A percentile compares a stretch with the other conserved stretches of the same genome.
Evolutionary conservation across 148 eudicot genomes (phyloP).

Genomic region (Fagopyrum homotropicum): DNA sequence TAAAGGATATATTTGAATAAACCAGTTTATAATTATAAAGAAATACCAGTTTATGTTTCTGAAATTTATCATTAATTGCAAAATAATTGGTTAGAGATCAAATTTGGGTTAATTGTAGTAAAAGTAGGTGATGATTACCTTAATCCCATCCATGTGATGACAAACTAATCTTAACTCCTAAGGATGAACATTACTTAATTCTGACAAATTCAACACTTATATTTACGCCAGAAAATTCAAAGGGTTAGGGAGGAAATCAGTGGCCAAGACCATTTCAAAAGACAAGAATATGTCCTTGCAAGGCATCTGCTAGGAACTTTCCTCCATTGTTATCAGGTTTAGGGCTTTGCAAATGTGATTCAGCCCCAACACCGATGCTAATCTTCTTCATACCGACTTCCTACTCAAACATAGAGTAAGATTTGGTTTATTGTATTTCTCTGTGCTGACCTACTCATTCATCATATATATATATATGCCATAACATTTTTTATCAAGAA

Average conservation of each 20-base stretch:
- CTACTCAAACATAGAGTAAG: neutral
- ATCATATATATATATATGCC: neutral
- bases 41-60: too few species aligned
- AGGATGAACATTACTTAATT: neutral
- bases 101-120: neutral
- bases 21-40: too few species aligned
- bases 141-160: neutral
- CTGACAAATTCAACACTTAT: neutral
- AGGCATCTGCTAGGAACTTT: neutral
- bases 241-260: neutral
- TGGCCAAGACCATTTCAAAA: constrained; percentile 3
- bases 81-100: too few species aligned
- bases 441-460: neutral
- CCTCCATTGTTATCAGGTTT: neutral
- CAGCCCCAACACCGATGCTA: neutral
- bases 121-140: neutral
- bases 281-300: neutral
- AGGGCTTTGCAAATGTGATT: too few species aligned
- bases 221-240: neutral
- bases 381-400: neutral
- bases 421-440: neutral
- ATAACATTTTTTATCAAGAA: neutral
- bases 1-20: too few species aligned
- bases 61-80: too few species aligned
- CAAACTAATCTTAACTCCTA: constrained; percentile 7